Base-by-base conservation (phyloP, 148 eudicot species). In the Dysphania ambrosioides region DNA sequence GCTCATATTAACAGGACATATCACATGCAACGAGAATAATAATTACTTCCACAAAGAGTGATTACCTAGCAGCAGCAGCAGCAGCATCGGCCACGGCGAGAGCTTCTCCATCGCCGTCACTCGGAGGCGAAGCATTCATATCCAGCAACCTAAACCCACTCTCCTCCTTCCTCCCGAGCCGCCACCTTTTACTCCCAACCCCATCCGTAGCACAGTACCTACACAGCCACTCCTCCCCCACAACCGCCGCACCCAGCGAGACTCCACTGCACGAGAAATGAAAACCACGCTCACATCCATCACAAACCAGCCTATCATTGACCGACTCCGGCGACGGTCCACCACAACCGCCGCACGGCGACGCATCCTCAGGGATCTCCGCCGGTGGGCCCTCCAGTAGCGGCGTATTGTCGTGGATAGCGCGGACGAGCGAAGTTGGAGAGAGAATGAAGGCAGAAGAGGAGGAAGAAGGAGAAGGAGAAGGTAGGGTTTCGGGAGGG, bases 271-370 rank as follows among this genome's bases (percentile, higher is more conserved):
- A 84, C 7, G 13, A 61, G 35, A 83, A 75, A 74, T 88, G 90
- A 57, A 86, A 86, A 10, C 84, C 87, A 6, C 88, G 83, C 78
- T 88, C 92, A 68, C 92, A 88, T 0, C 87, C 90, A 36, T 88
- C 92, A 71, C 92, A 82, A 23, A 51, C 78, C 23, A 61, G 53
- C 79, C 81, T 51, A 16, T 82, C 74, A 2, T 55, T 3, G 11
- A 70, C 18, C 74, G 70, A 23, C 79, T 75, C 13, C 63, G 75
- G 51, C 47, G 80, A 66, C n/a, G 29, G 6, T 32, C 29, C 70
- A 13, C 51, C 70, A 5, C 70, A 79, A 7, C 58, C 80, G 24
- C 44, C 82, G 51, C 81, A 78, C 19, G 64, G 66, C 27, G 70
- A 51, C 24, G 31, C 76, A 27, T 5, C 76, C 3, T 72, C 78